Evolutionary conservation across 805 yeast genomes (phyloP).

Genomic region (Saccharomycopsis javanensis): DNA sequence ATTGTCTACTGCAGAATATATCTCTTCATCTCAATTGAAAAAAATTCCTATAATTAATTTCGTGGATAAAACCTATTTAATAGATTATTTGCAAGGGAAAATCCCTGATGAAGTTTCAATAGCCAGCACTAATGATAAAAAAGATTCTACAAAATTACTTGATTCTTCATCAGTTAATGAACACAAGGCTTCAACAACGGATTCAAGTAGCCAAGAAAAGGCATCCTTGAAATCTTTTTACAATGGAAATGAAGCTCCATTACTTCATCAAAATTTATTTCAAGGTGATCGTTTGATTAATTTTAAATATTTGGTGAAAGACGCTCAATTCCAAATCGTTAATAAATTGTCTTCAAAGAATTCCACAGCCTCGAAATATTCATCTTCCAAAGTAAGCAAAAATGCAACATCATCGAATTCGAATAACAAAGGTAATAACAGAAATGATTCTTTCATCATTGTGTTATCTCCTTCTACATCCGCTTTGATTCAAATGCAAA

Average conservation of each 20-base stretch:
- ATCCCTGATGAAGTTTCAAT: neutral
- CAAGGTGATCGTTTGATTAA: constrained; percentile 61
- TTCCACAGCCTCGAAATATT: constrained; percentile 21
- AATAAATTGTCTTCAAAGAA: constrained; percentile 34
- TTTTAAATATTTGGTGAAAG: constrained; percentile 58
- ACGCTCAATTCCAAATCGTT: constrained; percentile 50
- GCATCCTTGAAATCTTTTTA: neutral
- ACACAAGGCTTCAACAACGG: constrained; percentile 17
- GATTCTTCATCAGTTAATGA: neutral
- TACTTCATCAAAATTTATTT: constrained; percentile 50
- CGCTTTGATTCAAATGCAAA: constrained; percentile 52
- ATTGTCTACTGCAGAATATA: constrained; percentile 70
- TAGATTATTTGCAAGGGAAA: constrained; percentile 49
- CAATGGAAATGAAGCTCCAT: constrained; percentile 35
- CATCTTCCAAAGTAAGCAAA: constrained; percentile 11
- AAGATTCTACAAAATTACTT: neutral
- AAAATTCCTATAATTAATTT: constrained; percentile 67
- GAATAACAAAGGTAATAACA: neutral
- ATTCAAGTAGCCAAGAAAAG: neutral
- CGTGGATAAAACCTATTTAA: constrained; percentile 74
- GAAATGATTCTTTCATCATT: constrained; percentile 53
- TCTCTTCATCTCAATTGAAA: constrained; percentile 56
- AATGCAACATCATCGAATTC: neutral
- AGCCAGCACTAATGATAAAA: neutral
- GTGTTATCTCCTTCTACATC: constrained; percentile 74